Evolutionary conservation across 768 basidiomycete genomes (phyloP).

Genomic region (Artomyces pyxidatus): DNA sequence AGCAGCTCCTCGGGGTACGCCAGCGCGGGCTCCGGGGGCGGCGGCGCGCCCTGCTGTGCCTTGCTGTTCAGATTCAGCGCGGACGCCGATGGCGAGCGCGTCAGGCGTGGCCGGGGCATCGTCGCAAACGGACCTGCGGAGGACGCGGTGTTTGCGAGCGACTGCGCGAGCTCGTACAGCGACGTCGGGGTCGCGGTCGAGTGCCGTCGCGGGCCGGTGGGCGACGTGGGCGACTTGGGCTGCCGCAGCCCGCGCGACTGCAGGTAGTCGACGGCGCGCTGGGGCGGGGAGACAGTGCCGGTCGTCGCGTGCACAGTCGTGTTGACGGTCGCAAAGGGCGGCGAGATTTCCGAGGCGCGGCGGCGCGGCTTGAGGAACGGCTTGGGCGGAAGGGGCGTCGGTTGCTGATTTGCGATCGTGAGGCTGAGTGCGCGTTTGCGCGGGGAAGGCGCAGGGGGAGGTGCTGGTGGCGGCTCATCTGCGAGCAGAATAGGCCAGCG

Average conservation of each 20-base stretch:
- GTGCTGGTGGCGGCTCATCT: slow-evolving; percentile 3
- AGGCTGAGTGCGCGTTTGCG: slow-evolving; percentile 17
- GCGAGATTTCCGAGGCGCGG: slow-evolving; percentile 7
- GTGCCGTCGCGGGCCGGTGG: slow-evolving; percentile 2
- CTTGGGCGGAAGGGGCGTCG: background rate
- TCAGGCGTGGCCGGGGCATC: slow-evolving; percentile 34
- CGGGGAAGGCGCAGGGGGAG: slow-evolving; percentile 9
- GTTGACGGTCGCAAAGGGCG: slow-evolving; percentile 1
- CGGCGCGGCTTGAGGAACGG: slow-evolving; percentile 1
- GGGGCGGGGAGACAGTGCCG: slow-evolving; percentile 10
- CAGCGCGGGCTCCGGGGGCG: slow-evolving; percentile 20
- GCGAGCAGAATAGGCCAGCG: slow-evolving; percentile 77
- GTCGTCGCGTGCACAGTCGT: slow-evolving; percentile 1
- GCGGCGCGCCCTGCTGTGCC: slow-evolving; percentile 6
- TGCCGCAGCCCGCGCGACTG: slow-evolving; percentile 5
- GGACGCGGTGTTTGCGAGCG: slow-evolving; percentile 1
- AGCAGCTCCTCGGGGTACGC: slow-evolving; percentile 54
- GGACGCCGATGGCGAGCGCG: slow-evolving; percentile 54
- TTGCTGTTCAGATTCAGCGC: slow-evolving; percentile 17
- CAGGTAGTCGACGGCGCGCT: slow-evolving; percentile 8
- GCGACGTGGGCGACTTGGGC: slow-evolving; percentile 1
- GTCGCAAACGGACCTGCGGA: background rate
- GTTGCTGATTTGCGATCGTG: background rate
- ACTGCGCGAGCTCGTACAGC: slow-evolving; percentile 15
- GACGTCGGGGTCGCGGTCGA: slow-evolving; percentile 7